phyloP scores from a whole-genome alignment of 208 protist species.

The Angomonas deanei region DNA sequence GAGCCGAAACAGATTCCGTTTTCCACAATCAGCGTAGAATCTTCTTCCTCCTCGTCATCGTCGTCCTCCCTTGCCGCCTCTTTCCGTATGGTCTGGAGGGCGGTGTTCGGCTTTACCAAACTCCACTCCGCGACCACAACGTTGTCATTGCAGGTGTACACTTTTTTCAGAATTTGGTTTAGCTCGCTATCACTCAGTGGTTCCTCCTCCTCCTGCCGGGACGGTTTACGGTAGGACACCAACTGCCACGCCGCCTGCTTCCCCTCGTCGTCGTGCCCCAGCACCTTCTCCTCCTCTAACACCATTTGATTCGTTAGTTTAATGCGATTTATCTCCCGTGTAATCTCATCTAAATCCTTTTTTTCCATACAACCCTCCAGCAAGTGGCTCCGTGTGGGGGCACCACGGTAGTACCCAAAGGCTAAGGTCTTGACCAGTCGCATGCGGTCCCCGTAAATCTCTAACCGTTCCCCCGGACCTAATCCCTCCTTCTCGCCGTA shows the following conservation, averaged over 20 bases:
- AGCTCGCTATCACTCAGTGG: constrained; percentile 14
- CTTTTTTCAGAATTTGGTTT: constrained; percentile 19
- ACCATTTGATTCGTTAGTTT: neutral
- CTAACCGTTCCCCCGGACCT: constrained; percentile 48
- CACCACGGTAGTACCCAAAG: constrained; percentile 34
- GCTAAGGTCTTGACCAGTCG: constrained; percentile 43
- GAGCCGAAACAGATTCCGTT: constrained; percentile 59
- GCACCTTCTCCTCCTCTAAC: neutral
- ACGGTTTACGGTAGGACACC: neutral
- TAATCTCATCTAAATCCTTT: constrained; percentile 9
- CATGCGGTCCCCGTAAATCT: constrained; percentile 47
- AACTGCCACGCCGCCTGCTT: neutral
- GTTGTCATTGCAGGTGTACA: constrained; percentile 24
- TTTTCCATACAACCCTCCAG: constrained; percentile 1
- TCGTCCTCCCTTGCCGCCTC: neutral
- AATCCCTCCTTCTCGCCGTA: constrained; percentile 63
- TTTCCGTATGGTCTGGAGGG: neutral
- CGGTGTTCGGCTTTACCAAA: neutral
- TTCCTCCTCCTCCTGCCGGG: neutral
- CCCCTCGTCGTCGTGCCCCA: neutral
- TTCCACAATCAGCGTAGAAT: constrained; percentile 37
- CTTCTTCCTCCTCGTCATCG: neutral
- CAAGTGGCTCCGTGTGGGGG: constrained; percentile 15
- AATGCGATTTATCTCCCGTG: constrained; percentile 9
- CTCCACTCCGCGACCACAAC: constrained; percentile 43